A percentile compares a stretch with the other conserved stretches of the same genome.
Conservation (phyloP, 441 rosid species). For the Kokia cookei region DNA sequence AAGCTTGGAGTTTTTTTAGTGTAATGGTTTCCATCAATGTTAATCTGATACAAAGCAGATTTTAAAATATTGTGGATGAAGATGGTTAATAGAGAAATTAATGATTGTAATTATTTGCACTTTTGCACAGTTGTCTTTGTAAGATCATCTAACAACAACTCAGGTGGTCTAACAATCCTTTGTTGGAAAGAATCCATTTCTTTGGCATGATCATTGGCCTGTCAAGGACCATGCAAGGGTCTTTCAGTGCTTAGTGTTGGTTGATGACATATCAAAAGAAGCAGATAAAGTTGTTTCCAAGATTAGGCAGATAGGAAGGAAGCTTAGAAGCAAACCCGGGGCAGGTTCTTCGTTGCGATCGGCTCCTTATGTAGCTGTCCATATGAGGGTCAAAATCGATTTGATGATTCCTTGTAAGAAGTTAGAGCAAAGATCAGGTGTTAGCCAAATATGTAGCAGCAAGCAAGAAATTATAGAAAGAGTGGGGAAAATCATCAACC, state of each 20-base stretch:
- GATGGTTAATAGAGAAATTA: not conserved
- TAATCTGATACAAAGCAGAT: not conserved
- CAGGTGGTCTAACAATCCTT: no score
- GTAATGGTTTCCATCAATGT: not conserved
- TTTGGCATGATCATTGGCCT: slow-evolving; percentile 99
- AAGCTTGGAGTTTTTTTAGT: not conserved
- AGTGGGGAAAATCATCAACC: slow-evolving; percentile 56
- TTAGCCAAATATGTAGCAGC: slow-evolving; percentile 81
- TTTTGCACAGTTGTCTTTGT: not conserved
- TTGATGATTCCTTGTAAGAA: slow-evolving; percentile 99
- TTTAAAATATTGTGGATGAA: not conserved
- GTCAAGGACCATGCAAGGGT: slow-evolving; percentile 78
- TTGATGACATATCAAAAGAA: slow-evolving; percentile 63
- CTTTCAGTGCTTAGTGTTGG: slow-evolving; percentile 75
- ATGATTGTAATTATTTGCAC: not conserved
- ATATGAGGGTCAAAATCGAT: slow-evolving; percentile 91
- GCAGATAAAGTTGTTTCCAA: slow-evolving; percentile 69
- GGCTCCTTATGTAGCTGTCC: slow-evolving; percentile 68
- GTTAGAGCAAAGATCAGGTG: slow-evolving; percentile 56
- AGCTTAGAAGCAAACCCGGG: slow-evolving; percentile 13
- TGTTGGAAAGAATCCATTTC: slow-evolving; percentile 70
- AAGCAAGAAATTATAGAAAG: slow-evolving; percentile 69
- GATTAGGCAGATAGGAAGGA: slow-evolving; percentile 57
- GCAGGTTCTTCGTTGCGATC: slow-evolving; percentile 1
- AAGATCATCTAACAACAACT: no score